phyloP scores from a whole-genome alignment of 768 basidiomycete species.

The Amanita thiersii region DNA sequence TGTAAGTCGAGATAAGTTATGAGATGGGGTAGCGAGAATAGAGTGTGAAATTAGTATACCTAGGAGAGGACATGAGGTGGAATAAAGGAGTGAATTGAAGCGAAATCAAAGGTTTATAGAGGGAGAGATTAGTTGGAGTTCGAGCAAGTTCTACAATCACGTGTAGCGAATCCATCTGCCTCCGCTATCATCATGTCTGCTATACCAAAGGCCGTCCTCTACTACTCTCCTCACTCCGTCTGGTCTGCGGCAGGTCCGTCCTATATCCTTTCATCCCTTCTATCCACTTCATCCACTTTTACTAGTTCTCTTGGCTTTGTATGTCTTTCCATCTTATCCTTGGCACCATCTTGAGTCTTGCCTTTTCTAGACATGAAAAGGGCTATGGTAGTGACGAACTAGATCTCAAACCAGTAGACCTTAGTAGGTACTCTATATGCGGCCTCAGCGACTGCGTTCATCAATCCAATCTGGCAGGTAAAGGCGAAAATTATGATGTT shows the following conservation, averaged over 20 bases:
- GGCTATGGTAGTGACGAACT: conserved; percentile 78
- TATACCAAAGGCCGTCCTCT: conserved; percentile 75
- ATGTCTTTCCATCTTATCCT: conserved; percentile 15
- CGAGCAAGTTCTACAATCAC: conserved; percentile 26
- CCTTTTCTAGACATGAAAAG: conserved; percentile 52
- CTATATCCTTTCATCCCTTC: not conserved
- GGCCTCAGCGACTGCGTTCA: not conserved
- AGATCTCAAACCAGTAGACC: conserved; percentile 59
- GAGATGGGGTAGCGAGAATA: not conserved
- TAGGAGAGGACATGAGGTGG: conserved; percentile 24
- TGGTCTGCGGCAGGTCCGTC: conserved; percentile 60
- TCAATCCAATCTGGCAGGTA: conserved; percentile 31
- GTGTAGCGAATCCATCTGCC: not conserved
- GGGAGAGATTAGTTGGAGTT: conserved; percentile 13
- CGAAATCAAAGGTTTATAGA: conserved; percentile 4
- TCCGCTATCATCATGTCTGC: conserved; percentile 14
- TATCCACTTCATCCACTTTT: conserved; percentile 5
- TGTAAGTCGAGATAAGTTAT: conserved; percentile 16
- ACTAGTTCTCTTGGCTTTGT: conserved; percentile 52
- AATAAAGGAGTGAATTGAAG: not conserved
- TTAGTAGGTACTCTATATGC: conserved; percentile 26
- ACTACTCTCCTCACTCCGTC: conserved; percentile 50
- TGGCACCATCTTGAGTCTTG: conserved; percentile 9
- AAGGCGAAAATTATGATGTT: conserved; percentile 73
- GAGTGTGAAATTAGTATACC: conserved; percentile 17